Evolutionary conservation across 2,329 filamentous ascomycete genomes (phyloP), one percentile per base, ranked within the genome.

Genomic region (Aspergillus costaricaensis): DNA sequence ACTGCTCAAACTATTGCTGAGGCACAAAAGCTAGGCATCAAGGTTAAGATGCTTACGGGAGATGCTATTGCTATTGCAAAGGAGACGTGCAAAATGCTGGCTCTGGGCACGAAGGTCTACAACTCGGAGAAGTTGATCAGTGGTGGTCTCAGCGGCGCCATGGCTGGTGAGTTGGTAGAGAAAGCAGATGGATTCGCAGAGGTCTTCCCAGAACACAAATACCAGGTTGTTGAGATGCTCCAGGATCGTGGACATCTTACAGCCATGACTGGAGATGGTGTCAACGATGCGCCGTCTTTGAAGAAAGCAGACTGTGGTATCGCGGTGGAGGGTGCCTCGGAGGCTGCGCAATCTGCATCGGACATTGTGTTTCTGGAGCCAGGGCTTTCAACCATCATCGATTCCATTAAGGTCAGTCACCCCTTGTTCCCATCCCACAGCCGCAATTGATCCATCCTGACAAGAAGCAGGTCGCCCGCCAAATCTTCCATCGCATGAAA

Each of bases 11-110:
- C 89, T 66, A 91, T 91, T 72, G 81, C 89, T 71, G 88, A 91
- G 79, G 88, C 89, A 65, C 87, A 90, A 77, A 85, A 88, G 74
- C 87, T 91, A 60, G 89, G 89, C 82, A 87, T 91, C 32, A 86
- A 85, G 66, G 89, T 91, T 68, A 91, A 91, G 85, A 91, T 91
- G 89, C 81, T 91, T 77, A 91, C 89, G 80, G 89, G 89, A 85
- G 89, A 91, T 74, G 89, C 89, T 65, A 89, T 91, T 69, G 88
- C 89, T 69, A 91, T 91, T 67, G 89, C 89, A 60, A 91, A 91
- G 82, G 89, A 91, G 79, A 91, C 89, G 67, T 91, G 89, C 85
- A 90, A 91, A 81, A 91, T 91, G 87, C 83, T 91, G 74, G 88
- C 88, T 67, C 86, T 91, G 62, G 88, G 88, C 70, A 91, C 88